Percentiles rank a stretch among this genome's conserved stretches.
Evolutionary conservation across 495 filamentous ascomycete species (phyloP).

Genomic region (Trichocladium uniseriatum): DNA sequence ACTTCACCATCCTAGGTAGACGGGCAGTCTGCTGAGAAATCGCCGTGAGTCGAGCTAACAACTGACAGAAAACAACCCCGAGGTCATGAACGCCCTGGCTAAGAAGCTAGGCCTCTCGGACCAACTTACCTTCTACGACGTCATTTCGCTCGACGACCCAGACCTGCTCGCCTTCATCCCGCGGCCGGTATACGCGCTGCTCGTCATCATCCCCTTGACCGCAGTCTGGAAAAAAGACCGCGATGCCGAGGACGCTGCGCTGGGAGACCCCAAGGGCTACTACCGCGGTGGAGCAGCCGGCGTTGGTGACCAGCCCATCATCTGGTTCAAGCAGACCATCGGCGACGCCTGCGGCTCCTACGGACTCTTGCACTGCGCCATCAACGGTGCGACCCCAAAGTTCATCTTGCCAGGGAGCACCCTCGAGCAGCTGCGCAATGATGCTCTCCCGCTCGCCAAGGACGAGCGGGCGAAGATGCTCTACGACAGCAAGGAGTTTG

Average conservation of each 20-base stretch:
- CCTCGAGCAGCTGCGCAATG: conserved; percentile 32
- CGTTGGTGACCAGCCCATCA: conserved; percentile 39
- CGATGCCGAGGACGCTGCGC: conserved; percentile 44
- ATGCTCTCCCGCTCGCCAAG: conserved; percentile 40
- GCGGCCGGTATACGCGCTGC: conserved; percentile 61
- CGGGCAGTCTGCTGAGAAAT: too few relatives aligned
- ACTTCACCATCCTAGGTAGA: conserved; percentile 13
- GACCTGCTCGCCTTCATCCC: conserved; percentile 63
- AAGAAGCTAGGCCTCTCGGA: conserved; percentile 59
- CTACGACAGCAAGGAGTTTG: conserved; percentile 58
- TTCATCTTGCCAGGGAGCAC: conserved; percentile 38
- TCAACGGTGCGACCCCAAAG: conserved; percentile 41
- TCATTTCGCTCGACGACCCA: conserved; percentile 66
- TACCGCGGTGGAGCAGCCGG: conserved; percentile 3
- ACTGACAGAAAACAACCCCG: conserved; percentile 50
- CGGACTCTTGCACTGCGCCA: conserved; percentile 67
- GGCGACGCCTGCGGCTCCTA: conserved; percentile 79
- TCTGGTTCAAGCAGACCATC: conserved; percentile 93
- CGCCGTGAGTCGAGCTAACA: not conserved
- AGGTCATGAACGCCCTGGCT: conserved; percentile 66
- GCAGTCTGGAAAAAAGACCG: conserved; percentile 51
- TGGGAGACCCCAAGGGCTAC: conserved; percentile 8
- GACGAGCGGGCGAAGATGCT: conserved; percentile 57
- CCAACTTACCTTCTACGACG: conserved; percentile 65
- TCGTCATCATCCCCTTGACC: conserved; percentile 67